Base-by-base conservation (phyloP, 2,329 filamentous ascomycete species). In the Sporothrix pallida region DNA sequence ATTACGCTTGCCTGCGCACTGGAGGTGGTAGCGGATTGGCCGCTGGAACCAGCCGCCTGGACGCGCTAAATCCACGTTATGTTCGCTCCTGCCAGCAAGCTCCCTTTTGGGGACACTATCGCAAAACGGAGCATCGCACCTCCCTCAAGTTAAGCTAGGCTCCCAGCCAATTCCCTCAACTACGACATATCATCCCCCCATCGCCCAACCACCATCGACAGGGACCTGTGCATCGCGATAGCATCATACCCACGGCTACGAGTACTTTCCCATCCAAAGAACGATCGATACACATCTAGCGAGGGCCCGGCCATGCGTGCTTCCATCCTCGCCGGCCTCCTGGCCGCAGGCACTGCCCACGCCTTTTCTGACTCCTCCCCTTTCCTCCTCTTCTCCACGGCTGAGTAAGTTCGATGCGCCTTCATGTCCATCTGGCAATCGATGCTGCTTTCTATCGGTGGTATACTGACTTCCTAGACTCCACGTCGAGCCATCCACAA, bases 351-450 rank as follows among this genome's bases (percentile, higher is more conserved):
- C 75, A 86, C 86, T 31, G 90, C 87, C 62, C 84, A 89, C 75
- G 95, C 93, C 37, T 96, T 97, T 81, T 90, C 89, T 76, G 92
- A 97, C 82, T 94, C 95, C 1, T 95, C 93, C 72, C 95, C 96
- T 20, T 96, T 97, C 82, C 88, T 97, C 80, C 84, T 98, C 77
- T 91, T 97, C 81, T 98, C 95, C 46, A 95, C 92, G 63, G 88
- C 92, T 76, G 86, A 91, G 95, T 97, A 91, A 79, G 91, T 80
- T 72, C n/a, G n/a, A 48, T 26, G 17, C 62, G 13, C 7, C 17
- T 13, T 48, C 10, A 48, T 9, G 7, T 13, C 15, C 31, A 37
- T 37, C 31, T 3, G 31, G 46, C 1, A 17, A 52, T 17, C 13
- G n/a, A 17, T 15, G 6, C 5, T 7, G n/a, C 52, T 3, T 2